Evolutionary conservation across 345 rosid genomes (phyloP), one percentile per base, ranked within the genome.

Genomic region (Gossypium longicalyx): DNA sequence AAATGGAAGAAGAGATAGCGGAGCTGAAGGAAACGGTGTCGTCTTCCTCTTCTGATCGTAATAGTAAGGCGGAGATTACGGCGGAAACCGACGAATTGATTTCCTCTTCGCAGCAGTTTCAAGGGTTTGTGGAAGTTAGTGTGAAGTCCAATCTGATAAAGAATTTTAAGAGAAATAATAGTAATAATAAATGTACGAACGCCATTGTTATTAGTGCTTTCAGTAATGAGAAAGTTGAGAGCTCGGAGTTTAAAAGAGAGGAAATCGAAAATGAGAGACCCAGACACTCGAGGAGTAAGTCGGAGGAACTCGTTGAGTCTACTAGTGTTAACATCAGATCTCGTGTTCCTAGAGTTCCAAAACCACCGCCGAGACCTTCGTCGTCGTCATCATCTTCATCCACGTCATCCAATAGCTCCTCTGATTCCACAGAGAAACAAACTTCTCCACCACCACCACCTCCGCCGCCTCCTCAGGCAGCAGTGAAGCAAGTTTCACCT

Each of bases 291-390:
- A 72, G 89, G 77, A 80, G 83, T 63, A 81, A 85, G 90, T 87
- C 94, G 60, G 98, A 89, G 66, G 98, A 94, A 47, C 81, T 90
- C 77, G 67, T 75, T 22, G 95, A 87, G 78, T 81, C 92, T 2
- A 81, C 93, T 16, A 81, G 84, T 56, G 71, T 89, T 22, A 76
- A 53, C 45, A 72, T 89, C 81, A 87, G 90, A 86, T 88, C 97
- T 78, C 94, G 97, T 9, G 75, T 70, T 70, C 97, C 98, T 8
- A 79, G 98, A 69, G 89, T 96, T 17, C 99, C 99, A 0, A 96
- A 89, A 76, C 99, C 98, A 10, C 99, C 99, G 3, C 99, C 97
- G 2, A 88, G 86, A 77, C 93, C 88, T 12, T 86, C 80, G 19
- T 75, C 86, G 0, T 58, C 83, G 9, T 56, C 63, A 0, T 58